Conservation (phyloP, 257 asterid species). For the Solanum etuberosum region DNA sequence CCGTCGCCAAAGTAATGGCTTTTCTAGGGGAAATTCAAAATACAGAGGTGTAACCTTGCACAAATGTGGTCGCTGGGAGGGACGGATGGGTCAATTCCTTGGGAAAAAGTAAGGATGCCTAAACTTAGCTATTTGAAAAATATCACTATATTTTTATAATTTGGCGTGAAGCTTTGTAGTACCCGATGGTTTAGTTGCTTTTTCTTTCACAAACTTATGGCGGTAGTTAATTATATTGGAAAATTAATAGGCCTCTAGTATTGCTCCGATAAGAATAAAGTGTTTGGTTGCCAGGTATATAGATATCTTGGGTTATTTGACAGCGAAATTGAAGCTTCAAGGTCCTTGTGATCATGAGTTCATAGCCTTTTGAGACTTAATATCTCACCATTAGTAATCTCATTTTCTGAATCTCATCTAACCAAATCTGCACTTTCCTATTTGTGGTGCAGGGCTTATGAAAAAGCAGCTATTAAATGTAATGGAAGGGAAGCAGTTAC, state of each 20-base stretch:
- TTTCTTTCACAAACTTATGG: background rate
- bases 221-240: background rate
- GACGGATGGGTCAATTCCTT: conserved; percentile 86
- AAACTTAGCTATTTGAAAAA: background rate
- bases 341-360: conserved; percentile 26
- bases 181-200: background rate
- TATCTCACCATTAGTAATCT: background rate
- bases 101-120: conserved; percentile 61
- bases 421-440: conserved; percentile 6
- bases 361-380: conserved; percentile 5
- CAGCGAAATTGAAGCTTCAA: conserved; percentile 21
- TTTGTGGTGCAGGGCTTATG: conserved; percentile 65
- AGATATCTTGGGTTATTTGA: background rate
- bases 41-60: conserved; percentile 93
- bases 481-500: conserved; percentile 61
- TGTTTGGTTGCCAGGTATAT: background rate
- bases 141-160: background rate
- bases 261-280: background rate
- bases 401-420: conserved; percentile 14
- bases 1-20: conserved; percentile 80
- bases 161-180: background rate
- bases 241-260: background rate
- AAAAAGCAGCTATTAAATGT: conserved; percentile 54
- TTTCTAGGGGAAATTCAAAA: conserved; percentile 92
- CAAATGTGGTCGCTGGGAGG: conserved; percentile 22